Base-by-base conservation (phyloP, 106 monocot species). In the Acorus gramineus region DNA sequence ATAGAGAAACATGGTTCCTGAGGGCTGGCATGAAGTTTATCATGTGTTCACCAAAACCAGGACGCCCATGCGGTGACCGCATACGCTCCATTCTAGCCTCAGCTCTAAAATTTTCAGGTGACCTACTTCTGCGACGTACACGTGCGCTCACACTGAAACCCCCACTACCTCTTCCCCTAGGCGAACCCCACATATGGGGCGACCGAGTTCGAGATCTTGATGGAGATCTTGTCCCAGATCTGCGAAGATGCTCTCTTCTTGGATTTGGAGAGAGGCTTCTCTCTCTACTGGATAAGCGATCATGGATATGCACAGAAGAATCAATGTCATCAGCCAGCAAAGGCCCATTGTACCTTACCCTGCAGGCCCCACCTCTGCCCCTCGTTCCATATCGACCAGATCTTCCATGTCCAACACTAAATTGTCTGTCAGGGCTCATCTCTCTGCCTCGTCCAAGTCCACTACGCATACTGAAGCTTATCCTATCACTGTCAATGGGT, bases 171-270 rank as follows among this genome's bases (percentile, higher is more conserved):
- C 80, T 83, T 59, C 70, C 64, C 56, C 70, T 67, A 11, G 92
- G 80, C 13, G 85, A 79, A 44, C 70, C 45, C 86, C 85, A 86
- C 46, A 14, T 57, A 77, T 63, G 79, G 2, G 89, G 89, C 0
- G 93, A 93, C 10, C 84, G 74, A 46, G 89, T 84, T 66, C 85
- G 81, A 14, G 86, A 93, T 60, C 83, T 79, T 74, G 89, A 86
- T 47, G 76, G 81, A 56, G 93, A 93, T 71, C 65, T 71, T 10
- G 76, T 68, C 28, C 60, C 73, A 8, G 77, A 56, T 8, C 63
- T 71, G 14, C 84, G 72, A 12, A 76, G 54, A 60, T 74, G 85
- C 4, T 66, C 11, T 60, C 66, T 74, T 47, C 75, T 66, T 70
- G 72, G 73, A 10, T 60, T 62, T 51, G 86, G 79, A 49, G 95